Base-by-base conservation (phyloP, 352 stramenopile species). In the Globisporangium sylvaticum region DNA sequence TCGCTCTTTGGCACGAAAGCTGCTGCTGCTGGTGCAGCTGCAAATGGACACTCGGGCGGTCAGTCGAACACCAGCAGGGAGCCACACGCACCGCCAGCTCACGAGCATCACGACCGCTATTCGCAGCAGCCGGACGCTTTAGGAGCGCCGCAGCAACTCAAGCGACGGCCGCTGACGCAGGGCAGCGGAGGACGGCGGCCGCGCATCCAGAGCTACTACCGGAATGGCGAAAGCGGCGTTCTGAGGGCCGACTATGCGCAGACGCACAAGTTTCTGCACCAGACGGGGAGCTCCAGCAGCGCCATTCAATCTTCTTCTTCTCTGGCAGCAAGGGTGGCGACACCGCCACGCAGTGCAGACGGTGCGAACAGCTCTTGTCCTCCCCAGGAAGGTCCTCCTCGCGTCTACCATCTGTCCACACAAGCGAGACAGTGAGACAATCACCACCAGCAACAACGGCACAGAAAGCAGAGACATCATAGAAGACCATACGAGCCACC, bases 181-280 rank as follows among this genome's bases (percentile, higher is more conserved):
- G 78, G 77, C 9, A 80, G 72, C n/a, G 46, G 20, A 2, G 68
- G 42, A 34, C 70, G 75, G 27, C 73, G 73, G 53, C 74, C 77
- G 58, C 73, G 78, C 4, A 56, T 79, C 22, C 68, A 79, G 6
- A 62, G 68, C 54, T 76, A 9, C 48, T 74, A 22, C 2, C 75
- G 66, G 0, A 79, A 80, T 37, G 46, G 57, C 12, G 63, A 64
- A 9, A 54, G 31, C n/a, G 65, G 70, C 4, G 64, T 63, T 48
- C 55, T 73, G 64, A 64, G 70, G 12, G 67, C 71, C 0, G 80
- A 89, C 31, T 89, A 88, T 65, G 75, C 81, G 10, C 68, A 87
- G 27, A 87, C 91, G 71, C 81, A 91, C 74, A 84, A 84, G 48
- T 91, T 90, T 39, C 74, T 93, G 32, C 84, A 93, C 52, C 81